Evolutionary conservation across 345 rosid genomes (phyloP).

Genomic region (Streptanthus diversifolius): DNA sequence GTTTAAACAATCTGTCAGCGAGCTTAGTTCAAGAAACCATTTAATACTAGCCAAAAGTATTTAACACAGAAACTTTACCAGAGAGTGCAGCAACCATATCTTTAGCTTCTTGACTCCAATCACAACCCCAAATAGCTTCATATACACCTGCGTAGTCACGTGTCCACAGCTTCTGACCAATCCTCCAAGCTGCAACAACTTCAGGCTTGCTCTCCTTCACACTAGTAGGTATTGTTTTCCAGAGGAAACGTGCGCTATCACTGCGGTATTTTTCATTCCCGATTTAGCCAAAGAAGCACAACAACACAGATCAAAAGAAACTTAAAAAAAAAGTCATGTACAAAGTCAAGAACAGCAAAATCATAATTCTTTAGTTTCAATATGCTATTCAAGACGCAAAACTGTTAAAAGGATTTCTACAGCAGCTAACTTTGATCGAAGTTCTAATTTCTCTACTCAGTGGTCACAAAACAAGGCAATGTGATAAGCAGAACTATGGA

Average conservation of each 20-base stretch:
- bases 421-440: neutral
- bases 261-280: conserved; percentile 37
- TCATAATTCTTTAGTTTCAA: neutral
- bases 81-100: conserved; percentile 68
- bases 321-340: neutral
- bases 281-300: neutral
- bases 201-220: conserved; percentile 72
- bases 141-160: conserved; percentile 72
- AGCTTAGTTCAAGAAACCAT: neutral
- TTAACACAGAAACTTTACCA: conserved; percentile 31
- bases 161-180: conserved; percentile 84
- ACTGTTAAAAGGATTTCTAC: neutral
- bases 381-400: neutral
- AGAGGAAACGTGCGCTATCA: conserved; percentile 72
- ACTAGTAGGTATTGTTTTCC: conserved; percentile 68
- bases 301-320: neutral
- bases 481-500: neutral
- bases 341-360: neutral
- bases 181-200: conserved; percentile 67
- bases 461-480: neutral
- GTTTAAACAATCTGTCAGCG: neutral
- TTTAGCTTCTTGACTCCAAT: conserved; percentile 72
- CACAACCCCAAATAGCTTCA: conserved; percentile 62
- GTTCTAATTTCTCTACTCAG: neutral
- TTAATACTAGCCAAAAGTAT: neutral